Evolutionary conservation across 2,329 filamentous ascomycete genomes (phyloP).

Genomic region (Apiospora aurea): DNA sequence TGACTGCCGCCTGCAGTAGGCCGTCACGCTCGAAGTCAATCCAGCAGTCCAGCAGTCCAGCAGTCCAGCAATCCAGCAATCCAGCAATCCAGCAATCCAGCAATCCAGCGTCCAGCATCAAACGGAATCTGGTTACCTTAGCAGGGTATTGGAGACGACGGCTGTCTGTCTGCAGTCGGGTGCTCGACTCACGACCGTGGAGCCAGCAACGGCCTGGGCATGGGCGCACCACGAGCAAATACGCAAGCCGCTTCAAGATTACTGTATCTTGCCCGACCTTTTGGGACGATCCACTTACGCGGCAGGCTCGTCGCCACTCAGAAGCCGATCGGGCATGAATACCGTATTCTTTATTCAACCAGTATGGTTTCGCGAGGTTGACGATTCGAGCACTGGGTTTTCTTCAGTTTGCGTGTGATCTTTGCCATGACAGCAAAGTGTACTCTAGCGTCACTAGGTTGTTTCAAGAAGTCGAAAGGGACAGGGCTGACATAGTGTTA

Average conservation of each 20-base stretch:
- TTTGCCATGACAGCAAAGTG: slow-evolving; percentile 60
- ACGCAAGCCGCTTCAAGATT: background rate
- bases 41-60: background rate
- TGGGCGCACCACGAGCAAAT: background rate
- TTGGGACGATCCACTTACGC: too few relatives aligned
- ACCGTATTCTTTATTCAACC: slow-evolving; percentile 43
- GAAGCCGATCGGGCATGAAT: too few relatives aligned
- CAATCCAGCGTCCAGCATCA: too few relatives aligned
- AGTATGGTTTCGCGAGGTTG: slow-evolving; percentile 45
- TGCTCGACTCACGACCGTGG: background rate
- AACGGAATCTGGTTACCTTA: background rate
- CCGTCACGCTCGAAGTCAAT: background rate
- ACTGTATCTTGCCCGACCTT: slow-evolving; percentile 1
- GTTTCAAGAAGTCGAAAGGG: slow-evolving; percentile 60
- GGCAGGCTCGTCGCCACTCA: too few relatives aligned
- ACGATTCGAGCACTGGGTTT: slow-evolving; percentile 39
- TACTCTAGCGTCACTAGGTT: slow-evolving; percentile 58
- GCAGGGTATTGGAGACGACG: slow-evolving; percentile 2
- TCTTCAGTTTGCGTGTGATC: slow-evolving; percentile 52
- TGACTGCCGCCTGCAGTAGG: background rate
- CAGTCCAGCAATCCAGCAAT: too few relatives aligned
- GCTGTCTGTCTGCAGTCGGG: background rate
- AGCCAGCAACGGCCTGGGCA: background rate
- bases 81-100: too few relatives aligned
- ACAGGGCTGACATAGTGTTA: slow-evolving; percentile 56